Evolutionary conservation across 2,329 filamentous ascomycete species (phyloP), one percentile per base, ranked within the genome.

Genomic region (Phialocephala subalpina): DNA sequence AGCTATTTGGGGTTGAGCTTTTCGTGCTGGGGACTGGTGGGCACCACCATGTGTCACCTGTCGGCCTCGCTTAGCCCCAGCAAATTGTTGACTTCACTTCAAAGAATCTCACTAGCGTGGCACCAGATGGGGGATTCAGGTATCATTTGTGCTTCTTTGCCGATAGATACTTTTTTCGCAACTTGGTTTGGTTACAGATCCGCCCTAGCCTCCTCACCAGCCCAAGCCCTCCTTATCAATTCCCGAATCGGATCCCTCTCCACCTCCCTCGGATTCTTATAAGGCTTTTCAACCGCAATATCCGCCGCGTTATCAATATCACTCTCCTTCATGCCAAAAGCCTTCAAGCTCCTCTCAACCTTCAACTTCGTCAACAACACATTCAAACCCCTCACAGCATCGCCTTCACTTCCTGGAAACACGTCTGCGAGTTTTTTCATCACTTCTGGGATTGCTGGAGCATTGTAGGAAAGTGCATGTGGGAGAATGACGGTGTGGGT

Each of bases 401-500:
- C 85, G 0, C 86, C 86, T 29, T 88, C 78, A 68, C 84, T 86
- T 1, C 78, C 86, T 0, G 87, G 87, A 11, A 90, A 73, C 1
- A 77, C 83, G 1, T 80, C 80, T 0, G 86, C 86, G 33, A 90
- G 73, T 67, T 80, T 80, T 58, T 77, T 77, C 82, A 89, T 85
- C 0, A 80, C 81, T 2, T 82, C 79, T 0, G 85, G 83, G 1
- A 88, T 82, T 0, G 77, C 78, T 0, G 86, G 85, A 0, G 85
- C 84, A 68, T 90, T 90, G 73, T 90, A 91, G 2, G 87, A 84
- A 2, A 90, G 77, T 0, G 86, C 85, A 71, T 90, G 88, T 0
- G 88, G 87, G 8, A 90, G 78, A 1, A 90, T 82, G 36, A 87
- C 84, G 0, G 87, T 87, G 71, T 91, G 89, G 0, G 87, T 90